Evolutionary conservation across 495 filamentous ascomycete genomes (phyloP).

Genomic region (Massariosphaeria phaeospora): DNA sequence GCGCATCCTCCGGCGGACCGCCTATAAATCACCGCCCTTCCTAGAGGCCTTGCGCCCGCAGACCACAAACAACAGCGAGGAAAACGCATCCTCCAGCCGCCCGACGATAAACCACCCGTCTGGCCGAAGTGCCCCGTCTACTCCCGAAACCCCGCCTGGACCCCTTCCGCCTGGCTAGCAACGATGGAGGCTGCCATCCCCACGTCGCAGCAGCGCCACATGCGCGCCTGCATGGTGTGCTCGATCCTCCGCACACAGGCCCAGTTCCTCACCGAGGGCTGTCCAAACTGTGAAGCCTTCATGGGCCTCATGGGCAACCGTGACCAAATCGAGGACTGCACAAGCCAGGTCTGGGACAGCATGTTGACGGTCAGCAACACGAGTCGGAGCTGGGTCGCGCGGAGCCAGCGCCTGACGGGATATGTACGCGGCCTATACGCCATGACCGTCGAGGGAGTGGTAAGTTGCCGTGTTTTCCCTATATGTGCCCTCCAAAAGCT

Average conservation of each 20-base stretch:
- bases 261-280: constrained; percentile 50
- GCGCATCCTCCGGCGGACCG: too few relatives aligned
- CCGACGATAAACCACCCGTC: too few relatives aligned
- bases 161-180: too few relatives aligned
- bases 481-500: not conserved
- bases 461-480: constrained; percentile 38
- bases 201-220: constrained; percentile 50
- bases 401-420: constrained; percentile 85
- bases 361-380: constrained; percentile 78
- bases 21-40: too few relatives aligned
- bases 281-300: constrained; percentile 93
- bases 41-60: too few relatives aligned
- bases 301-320: constrained; percentile 70
- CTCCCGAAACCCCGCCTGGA: too few relatives aligned
- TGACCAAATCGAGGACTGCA: constrained; percentile 85
- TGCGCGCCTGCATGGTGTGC: constrained; percentile 98
- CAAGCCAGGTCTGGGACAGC: constrained; percentile 90
- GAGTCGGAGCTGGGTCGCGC: constrained; percentile 77
- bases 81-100: too few relatives aligned
- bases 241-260: constrained; percentile 65
- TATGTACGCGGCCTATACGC: constrained; percentile 88
- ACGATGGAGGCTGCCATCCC: too few relatives aligned
- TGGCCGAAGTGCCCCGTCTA: too few relatives aligned
- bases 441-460: constrained; percentile 78
- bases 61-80: too few relatives aligned